These are phyloP conservation scores for Clonostachys byssicola DNA, from an alignment of 2,329 filamentous ascomycete genomes.

Conservation along the genomic window DNA sequence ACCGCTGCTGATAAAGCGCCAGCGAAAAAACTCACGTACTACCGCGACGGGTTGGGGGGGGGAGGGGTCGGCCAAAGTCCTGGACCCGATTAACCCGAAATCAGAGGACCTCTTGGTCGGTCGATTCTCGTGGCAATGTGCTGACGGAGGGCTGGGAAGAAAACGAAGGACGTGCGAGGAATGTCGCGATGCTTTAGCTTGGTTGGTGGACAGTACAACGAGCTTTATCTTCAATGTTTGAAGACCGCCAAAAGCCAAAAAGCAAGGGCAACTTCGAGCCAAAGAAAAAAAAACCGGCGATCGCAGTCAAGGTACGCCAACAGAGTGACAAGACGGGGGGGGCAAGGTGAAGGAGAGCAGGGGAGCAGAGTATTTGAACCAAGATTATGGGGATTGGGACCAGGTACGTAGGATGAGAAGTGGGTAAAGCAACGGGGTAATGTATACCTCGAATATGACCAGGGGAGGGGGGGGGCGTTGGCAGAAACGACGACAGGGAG, in stretches of 20 bases:
- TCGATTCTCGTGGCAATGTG: no score
- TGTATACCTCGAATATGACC: background rate
- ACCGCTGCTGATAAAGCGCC: conserved; percentile 20
- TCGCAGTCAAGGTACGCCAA: conserved; percentile 3
- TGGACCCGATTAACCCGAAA: no score
- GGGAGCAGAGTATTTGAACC: conserved; percentile 16
- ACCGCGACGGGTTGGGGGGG: no score
- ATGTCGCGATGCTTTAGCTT: no score
- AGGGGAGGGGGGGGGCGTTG: no score
- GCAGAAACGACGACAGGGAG: no score
- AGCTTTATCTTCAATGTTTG: no score
- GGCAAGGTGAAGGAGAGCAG: conserved; percentile 8
- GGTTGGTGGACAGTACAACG: no score
- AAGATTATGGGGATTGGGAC: conserved; percentile 12
- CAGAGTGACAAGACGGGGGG: conserved; percentile 13
- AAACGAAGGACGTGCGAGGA: no score
- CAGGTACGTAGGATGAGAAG: conserved; percentile 11
- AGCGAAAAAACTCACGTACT: no score
- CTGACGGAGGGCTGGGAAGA: background rate
- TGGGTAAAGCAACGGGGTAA: background rate
- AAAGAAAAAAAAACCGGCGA: conserved; percentile 9
- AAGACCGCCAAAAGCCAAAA: background rate
- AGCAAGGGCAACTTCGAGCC: background rate
- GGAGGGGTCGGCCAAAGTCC: no score
- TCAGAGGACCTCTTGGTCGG: no score